Base-by-base conservation (phyloP, 768 basidiomycete species). In the Mycena leptocephala region DNA sequence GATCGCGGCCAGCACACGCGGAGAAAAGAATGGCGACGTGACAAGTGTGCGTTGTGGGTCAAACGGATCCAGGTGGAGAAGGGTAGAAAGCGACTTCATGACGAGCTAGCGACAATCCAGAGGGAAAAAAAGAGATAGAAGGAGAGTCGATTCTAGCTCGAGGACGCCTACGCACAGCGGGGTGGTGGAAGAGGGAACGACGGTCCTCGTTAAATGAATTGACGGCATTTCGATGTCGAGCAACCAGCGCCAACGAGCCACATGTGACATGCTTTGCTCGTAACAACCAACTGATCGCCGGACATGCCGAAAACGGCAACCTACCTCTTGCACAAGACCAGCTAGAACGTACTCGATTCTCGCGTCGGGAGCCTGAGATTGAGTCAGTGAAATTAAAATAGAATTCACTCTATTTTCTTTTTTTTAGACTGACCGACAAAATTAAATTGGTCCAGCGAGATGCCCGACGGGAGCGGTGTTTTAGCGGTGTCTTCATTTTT, bases 11-110 rank as follows among this genome's bases (percentile, higher is more conserved):
- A 90, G 85, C 51, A 80, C 73, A 16, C 76, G 33, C 33, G 89
- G 84, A 16, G 85, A 80, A 61, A 90, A 79, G 73, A 87, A 67
- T 0, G 88, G 85, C 1, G 89, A 90, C 5, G 90, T 87, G 70
- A 90, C 89, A 76, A 86, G 79, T 55, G 79, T 78, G 71, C 85
- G 84, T 7, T 79, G 66, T 0, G 83, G 76, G 80, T 90, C 89
- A 75, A 90, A 90, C 8, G 89, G 86, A 18, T 74, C 75, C 53
- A 78, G 62, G 18, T 28, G 55, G 22, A 78, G 32, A 4, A 76
- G 30, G 48, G 74, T 26, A 8, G 76, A 73, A 65, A 76, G 59
- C 10, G 75, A 72, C 58, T 46, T 43, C 75, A 76, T 76, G 59
- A 64, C 46, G 33, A 48, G 16, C 53, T 37, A 37, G 61, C 43